Percentiles rank a stretch among this genome's conserved stretches.
These are phyloP conservation scores for Taphrina sp. DNA, from an alignment of 1,139 yeast genomes.

Conservation along the genomic window DNA sequence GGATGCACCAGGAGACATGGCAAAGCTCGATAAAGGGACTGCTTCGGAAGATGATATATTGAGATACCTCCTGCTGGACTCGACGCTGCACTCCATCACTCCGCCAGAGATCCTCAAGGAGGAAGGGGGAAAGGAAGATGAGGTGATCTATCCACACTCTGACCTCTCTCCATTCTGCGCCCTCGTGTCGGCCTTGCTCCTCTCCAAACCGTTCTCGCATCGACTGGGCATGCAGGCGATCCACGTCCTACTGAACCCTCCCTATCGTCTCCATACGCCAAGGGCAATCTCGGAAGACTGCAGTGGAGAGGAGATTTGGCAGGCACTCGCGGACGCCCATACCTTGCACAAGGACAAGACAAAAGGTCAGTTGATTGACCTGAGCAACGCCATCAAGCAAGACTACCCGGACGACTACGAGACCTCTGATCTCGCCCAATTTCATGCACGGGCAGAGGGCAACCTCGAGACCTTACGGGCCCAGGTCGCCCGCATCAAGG, in stretches of 20 bases:
- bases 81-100: constrained; percentile 16
- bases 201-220: constrained; percentile 21
- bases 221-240: constrained; percentile 12
- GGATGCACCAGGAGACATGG: neutral
- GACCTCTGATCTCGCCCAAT: neutral
- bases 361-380: constrained; percentile 7
- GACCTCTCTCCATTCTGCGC: constrained; percentile 12
- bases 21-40: neutral
- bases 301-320: constrained; percentile 11
- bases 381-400: neutral
- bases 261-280: constrained; percentile 9
- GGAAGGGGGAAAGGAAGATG: constrained; percentile 6
- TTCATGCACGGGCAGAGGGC: constrained; percentile 3
- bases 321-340: constrained; percentile 12
- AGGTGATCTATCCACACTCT: constrained; percentile 10
- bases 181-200: constrained; percentile 7
- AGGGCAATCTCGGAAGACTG: neutral
- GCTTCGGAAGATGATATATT: constrained; percentile 1
- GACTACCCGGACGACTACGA: constrained; percentile 11
- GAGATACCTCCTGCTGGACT: constrained; percentile 9
- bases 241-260: constrained; percentile 4
- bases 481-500: constrained; percentile 4
- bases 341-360: constrained; percentile 16
- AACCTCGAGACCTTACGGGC: neutral
- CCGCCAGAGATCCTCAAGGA: constrained; percentile 7